A percentile compares a stretch with the other conserved stretches of the same genome.
phyloP scores from a whole-genome alignment of 2,329 filamentous ascomycete genomes.

The Pseudogymnoascus sp. region DNA sequence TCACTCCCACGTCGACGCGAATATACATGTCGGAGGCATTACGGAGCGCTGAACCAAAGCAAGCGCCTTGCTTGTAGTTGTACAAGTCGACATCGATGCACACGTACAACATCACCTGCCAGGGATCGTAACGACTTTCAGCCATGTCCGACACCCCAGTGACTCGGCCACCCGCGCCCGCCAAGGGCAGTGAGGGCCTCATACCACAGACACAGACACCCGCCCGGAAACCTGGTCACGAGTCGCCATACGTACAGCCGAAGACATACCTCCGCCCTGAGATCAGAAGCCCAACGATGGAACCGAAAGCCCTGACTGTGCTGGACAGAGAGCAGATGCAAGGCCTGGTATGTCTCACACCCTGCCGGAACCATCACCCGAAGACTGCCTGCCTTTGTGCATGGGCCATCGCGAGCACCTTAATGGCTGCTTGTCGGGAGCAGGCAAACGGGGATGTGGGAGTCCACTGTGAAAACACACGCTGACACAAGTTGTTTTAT shows the following conservation, averaged over 20 bases:
- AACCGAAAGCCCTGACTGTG: slow-evolving; percentile 42
- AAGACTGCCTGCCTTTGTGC: neutral
- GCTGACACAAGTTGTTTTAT: neutral
- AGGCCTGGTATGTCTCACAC: slow-evolving; percentile 56
- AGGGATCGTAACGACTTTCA: slow-evolving; percentile 14
- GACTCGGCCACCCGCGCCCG: slow-evolving; percentile 22
- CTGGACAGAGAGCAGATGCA: slow-evolving; percentile 71
- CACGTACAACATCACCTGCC: slow-evolving; percentile 11
- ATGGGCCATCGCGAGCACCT: neutral
- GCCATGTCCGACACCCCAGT: slow-evolving; percentile 29
- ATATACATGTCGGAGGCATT: slow-evolving; percentile 3
- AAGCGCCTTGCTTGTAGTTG: slow-evolving; percentile 5
- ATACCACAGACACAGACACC: slow-evolving; percentile 23
- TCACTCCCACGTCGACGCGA: neutral
- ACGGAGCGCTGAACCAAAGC: slow-evolving; percentile 6
- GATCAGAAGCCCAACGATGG: slow-evolving; percentile 25
- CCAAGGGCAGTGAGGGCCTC: slow-evolving; percentile 17
- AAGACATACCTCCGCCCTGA: slow-evolving; percentile 29
- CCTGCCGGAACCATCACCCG: slow-evolving; percentile 2
- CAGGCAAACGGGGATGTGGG: neutral
- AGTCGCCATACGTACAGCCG: slow-evolving; percentile 27
- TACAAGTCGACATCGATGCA: slow-evolving; percentile 12
- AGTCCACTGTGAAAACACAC: neutral
- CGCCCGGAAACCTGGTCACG: slow-evolving; percentile 25
- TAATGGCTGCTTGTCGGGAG: neutral